Base-by-base conservation (phyloP, 148 eudicot genomes). In the Rhododendron simsii region DNA sequence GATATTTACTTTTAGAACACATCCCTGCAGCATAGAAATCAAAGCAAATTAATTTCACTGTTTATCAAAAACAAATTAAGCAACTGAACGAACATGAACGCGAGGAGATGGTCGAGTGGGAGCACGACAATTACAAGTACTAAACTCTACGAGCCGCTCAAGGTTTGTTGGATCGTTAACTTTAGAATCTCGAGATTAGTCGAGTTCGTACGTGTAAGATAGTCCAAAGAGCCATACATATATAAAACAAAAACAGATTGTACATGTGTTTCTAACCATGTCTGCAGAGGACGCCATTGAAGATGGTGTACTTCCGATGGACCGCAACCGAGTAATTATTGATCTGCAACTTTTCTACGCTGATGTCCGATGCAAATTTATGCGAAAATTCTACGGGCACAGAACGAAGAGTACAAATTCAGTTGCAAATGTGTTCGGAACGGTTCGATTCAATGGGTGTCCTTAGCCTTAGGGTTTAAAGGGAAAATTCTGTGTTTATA, bases 1-100 rank as follows among this genome's bases (percentile, higher is more conserved):
- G 23, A 74, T 35, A 74, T 74, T 33, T 15, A 74, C 78, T 74
- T 74, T 74, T 6, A 74, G 44, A 35, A 74, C 45, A 30, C 78
- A 74, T 74, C 23, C 78, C 78, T 74, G 77, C 77, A 33, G 77
- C 77, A 73, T 12, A 73, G 18, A 73, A 73, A n/a, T 65, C 73
- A 10, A 65, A 69, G 18, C 71, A 69, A 69, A 69, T 28, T 10
- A 41, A 41, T 41, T 41, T 28, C 75, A 28, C 35, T 12, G 75
- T 69, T 69, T 11, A 69, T 69, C 61, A 12, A 28, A 28, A 69
- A 13, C 18, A 28, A 28, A 28, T 11, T 69, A 69, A 69, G 73
- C 33, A 26, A 67, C 30, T 26, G 15, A 26, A 11, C 73, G 5
- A 26, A 10, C 28, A 18, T 61, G 9, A 61, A 59, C 2, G n/a